phyloP scores from a whole-genome alignment of 768 basidiomycete species.

The Phylloporus rhodoxanthus region DNA sequence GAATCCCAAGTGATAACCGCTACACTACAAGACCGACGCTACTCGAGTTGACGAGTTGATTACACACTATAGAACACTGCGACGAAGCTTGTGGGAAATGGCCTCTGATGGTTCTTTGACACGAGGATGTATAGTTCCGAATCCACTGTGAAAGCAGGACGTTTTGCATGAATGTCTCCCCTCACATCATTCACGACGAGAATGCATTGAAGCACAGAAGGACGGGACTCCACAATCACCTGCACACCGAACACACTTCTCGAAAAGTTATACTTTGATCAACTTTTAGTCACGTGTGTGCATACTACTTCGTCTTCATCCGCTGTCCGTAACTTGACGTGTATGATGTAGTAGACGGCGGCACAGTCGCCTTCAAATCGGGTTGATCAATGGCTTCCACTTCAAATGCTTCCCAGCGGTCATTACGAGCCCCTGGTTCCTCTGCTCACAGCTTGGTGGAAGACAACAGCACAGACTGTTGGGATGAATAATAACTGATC shows the following conservation, averaged over 20 bases:
- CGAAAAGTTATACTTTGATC: neutral
- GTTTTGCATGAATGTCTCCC: neutral
- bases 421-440: neutral
- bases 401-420: neutral
- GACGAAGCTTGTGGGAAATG: neutral
- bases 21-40: slow-evolving; percentile 32
- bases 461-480: neutral
- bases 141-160: neutral
- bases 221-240: neutral
- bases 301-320: neutral
- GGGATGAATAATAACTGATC: neutral
- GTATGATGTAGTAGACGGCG: neutral
- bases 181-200: neutral
- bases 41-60: too few species aligned
- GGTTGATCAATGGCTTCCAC: neutral
- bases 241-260: neutral
- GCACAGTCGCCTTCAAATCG: neutral
- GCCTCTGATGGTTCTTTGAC: neutral
- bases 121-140: neutral
- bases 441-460: neutral
- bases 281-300: neutral
- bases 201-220: neutral
- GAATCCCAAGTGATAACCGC: slow-evolving; percentile 39
- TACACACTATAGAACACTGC: neutral
- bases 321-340: neutral